Base-by-base conservation (phyloP, 2,329 filamentous ascomycete genomes). In the Fusarium sp. region DNA sequence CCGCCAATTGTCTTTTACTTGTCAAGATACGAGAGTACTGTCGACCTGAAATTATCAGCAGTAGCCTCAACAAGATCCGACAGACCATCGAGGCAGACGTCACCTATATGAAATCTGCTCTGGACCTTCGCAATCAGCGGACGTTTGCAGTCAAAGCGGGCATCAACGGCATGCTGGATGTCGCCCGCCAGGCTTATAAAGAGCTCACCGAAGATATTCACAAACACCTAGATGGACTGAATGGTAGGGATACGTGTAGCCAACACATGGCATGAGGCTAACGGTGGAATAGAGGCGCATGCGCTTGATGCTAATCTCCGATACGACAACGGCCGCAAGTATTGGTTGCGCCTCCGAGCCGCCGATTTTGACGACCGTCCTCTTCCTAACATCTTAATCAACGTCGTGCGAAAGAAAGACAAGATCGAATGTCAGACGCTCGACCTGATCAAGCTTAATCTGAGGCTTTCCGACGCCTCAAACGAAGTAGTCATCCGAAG, bases 91-190 rank as follows among this genome's bases (percentile, higher is more conserved):
- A 98, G 62, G 84, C 90, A 9, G 91, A 97, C 71, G 91, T 93
- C 0, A 84, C 82, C 0, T 96, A 90, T 66, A 89, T 91, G 55
- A 91, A 84, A 42, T 86, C 88, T 19, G 89, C 95, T 1, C 81
- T 98, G 5, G 94, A 97, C 60, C 80, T 97, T 53, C 85, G 93
- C 13, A 96, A 97, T 59, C 94, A 98, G 72, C 83, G 94, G 61
- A 91, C 90, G 1, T 97, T 96, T 77, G 94, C 94, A 19, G 89
- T 98, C 29, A 95, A 90, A 78, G 86, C 92, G 41, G 91, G 92
- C 1, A 87, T 95, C 37, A 93, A 92, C 67, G 91, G 91, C 3
- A 84, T 97, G 53, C 84, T 98, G 4, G 94, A 97, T 75, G 90
- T 97, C 33, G 91, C 92, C 31, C 85, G 93, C 6, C 89, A 93